Evolutionary conservation across 208 protist genomes (phyloP).

Genomic region (Acanthamoeba divionensis): DNA sequence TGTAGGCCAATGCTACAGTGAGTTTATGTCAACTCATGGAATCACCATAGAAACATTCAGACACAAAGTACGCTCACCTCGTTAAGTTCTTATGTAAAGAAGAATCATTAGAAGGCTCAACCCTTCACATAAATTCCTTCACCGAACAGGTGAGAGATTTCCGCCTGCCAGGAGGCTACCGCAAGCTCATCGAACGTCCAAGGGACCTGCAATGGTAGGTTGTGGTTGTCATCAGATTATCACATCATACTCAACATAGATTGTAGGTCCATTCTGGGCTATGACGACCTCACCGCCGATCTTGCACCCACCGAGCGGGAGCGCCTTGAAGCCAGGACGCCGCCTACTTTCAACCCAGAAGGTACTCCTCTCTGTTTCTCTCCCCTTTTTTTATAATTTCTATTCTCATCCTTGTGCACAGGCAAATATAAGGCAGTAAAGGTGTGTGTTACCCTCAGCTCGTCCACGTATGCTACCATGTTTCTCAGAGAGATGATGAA

Average conservation of each 20-base stretch:
- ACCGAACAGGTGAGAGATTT: background rate
- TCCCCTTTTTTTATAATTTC: background rate
- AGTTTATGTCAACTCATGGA: background rate
- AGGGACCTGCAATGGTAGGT: constrained; percentile 17
- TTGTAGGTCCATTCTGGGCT: background rate
- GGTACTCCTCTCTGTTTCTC: background rate
- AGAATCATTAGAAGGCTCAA: too few species aligned
- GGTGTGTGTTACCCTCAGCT: background rate
- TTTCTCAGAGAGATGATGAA: background rate
- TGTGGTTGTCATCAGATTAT: background rate
- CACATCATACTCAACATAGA: background rate
- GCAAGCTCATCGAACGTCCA: background rate
- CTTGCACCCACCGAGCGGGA: background rate
- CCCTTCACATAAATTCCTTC: background rate
- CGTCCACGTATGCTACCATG: background rate
- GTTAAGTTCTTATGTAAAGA: too few species aligned
- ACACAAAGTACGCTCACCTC: background rate
- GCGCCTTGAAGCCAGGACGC: background rate
- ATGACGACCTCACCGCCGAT: background rate
- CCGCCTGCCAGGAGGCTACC: constrained; percentile 28
- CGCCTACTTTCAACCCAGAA: too few species aligned
- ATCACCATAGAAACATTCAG: background rate
- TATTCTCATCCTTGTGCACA: background rate
- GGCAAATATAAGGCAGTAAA: background rate
- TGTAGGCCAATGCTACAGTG: background rate